Conservation (phyloP, 1,284 basidiomycete species). For the Schizophyllum amplum region DNA sequence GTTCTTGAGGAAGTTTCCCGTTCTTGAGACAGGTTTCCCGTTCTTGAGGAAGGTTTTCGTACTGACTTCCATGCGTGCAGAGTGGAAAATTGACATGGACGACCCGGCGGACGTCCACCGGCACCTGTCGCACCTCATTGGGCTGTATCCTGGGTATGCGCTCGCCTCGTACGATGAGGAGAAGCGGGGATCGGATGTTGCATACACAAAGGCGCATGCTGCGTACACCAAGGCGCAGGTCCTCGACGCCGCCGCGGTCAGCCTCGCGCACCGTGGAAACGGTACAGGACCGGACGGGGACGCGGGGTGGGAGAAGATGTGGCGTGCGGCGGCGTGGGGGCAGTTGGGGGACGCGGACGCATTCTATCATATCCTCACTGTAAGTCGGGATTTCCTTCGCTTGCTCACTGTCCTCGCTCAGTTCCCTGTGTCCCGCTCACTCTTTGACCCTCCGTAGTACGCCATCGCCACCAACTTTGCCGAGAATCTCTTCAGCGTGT, state of each 20-base stretch:
- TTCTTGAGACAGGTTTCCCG: no score
- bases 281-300: conserved; percentile 67
- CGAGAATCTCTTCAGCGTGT: conserved; percentile 57
- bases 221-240: conserved; percentile 38
- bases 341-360: conserved; percentile 48
- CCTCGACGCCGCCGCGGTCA: conserved; percentile 44
- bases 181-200: neutral
- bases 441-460: conserved; percentile 27
- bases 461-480: conserved; percentile 54
- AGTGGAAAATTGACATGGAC: conserved; percentile 75
- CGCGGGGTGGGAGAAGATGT: conserved; percentile 71
- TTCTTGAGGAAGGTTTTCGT: no score
- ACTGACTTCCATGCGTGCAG: conserved; percentile 24
- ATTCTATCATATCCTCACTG: conserved; percentile 61
- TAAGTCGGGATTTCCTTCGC: conserved; percentile 20
- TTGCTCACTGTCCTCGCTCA: neutral
- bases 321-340: conserved; percentile 69
- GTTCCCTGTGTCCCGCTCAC: no score
- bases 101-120: conserved; percentile 57
- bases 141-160: conserved; percentile 69
- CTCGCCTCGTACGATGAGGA: conserved; percentile 44
- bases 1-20: no score
- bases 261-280: conserved; percentile 60
- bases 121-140: conserved; percentile 67
- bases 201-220: conserved; percentile 21